Percentiles rank a stretch among this genome's conserved stretches.
These are phyloP conservation scores for Trypanosoma scelopori DNA, from an alignment of 208 protist species.

Conservation along the genomic window DNA sequence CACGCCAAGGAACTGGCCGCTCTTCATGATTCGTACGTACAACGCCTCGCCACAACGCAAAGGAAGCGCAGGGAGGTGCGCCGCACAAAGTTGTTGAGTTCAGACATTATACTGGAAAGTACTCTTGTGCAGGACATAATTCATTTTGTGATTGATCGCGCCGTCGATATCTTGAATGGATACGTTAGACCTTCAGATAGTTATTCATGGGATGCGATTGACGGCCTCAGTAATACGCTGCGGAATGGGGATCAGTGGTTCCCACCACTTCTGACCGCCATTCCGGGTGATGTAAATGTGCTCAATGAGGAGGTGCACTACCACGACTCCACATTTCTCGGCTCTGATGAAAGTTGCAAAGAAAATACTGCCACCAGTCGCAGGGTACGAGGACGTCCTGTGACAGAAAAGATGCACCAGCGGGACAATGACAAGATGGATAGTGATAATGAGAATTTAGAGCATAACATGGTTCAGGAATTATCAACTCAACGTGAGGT, in stretches of 20 bases:
- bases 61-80: constrained; percentile 65
- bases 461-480: too few species aligned
- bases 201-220: constrained; percentile 80
- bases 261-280: constrained; percentile 60
- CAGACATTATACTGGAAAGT: constrained; percentile 64
- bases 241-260: constrained; percentile 58
- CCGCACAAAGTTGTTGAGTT: constrained; percentile 74
- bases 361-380: constrained; percentile 77
- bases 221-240: constrained; percentile 67
- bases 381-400: constrained; percentile 27
- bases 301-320: constrained; percentile 28
- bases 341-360: constrained; percentile 82
- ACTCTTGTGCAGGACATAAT: constrained; percentile 80
- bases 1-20: constrained; percentile 52
- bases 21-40: constrained; percentile 64
- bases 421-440: not conserved
- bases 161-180: constrained; percentile 74
- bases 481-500: too few species aligned
- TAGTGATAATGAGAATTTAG: too few species aligned
- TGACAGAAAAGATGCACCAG: not conserved
- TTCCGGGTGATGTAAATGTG: constrained; percentile 9
- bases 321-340: constrained; percentile 79
- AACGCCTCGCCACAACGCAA: constrained; percentile 55
- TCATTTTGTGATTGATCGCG: constrained; percentile 75
- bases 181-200: constrained; percentile 23